Evolutionary conservation across 176 grass and related monocot species (phyloP).

Genomic region (Eragrostis curvula): DNA sequence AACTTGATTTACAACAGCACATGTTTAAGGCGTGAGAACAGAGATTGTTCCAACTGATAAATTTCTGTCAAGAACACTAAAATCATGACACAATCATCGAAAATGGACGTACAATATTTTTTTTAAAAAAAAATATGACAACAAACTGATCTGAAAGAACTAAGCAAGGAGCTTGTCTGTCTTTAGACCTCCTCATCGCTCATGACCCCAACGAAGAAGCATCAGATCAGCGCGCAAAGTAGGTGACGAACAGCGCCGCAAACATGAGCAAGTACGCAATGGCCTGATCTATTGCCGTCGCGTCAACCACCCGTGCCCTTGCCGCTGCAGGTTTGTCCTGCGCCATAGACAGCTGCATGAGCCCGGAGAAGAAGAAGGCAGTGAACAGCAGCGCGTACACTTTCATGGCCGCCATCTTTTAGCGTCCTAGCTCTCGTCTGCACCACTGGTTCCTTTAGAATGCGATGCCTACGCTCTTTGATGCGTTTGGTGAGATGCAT

Average conservation of each 20-base stretch:
- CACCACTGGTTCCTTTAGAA: not conserved
- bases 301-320: not conserved
- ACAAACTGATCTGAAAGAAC: too few species aligned
- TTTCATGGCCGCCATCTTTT: conserved; percentile 16
- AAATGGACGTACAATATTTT: too few species aligned
- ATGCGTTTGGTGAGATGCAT: not conserved
- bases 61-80: not conserved
- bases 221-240: not conserved
- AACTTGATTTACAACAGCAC: too few species aligned
- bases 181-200: too few species aligned
- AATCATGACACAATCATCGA: too few species aligned
- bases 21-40: too few species aligned
- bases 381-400: conserved; percentile 25
- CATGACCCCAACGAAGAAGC: too few species aligned
- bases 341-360: conserved; percentile 35
- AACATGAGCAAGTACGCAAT: conserved; percentile 27
- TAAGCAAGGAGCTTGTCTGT: too few species aligned
- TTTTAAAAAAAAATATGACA: too few species aligned
- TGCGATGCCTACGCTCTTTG: not conserved
- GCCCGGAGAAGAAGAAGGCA: conserved; percentile 28
- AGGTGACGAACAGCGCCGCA: conserved; percentile 14
- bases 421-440: not conserved
- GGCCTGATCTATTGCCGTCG: not conserved
- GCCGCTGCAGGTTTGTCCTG: conserved; percentile 4
- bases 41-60: not conserved